Base-by-base conservation (phyloP, 768 basidiomycete species). In the Naganishia onofrii region DNA sequence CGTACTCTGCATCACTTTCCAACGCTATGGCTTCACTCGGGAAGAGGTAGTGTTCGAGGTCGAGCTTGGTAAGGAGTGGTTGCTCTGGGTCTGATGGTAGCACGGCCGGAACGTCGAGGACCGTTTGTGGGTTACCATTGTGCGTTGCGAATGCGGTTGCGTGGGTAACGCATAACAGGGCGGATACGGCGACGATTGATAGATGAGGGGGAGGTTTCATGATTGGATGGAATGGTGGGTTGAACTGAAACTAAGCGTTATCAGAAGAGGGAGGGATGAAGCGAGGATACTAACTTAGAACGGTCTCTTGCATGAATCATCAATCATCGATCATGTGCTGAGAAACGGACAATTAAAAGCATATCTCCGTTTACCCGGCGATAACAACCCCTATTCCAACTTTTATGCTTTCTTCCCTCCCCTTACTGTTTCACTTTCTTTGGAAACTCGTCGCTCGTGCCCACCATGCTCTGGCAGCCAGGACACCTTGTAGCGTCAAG, bases 21-120 rank as follows among this genome's bases (percentile, higher is more conserved):
- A 36, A 13, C 12, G 60, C 60, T 5, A 46, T 46, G 60, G 46
- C 42, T 42, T 63, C 60, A 63, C 60, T 63, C 9, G 60, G 60
- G 38, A 63, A 63, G 2, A 63, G 60, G 60, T 28, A 44, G 34
- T 38, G 36, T 9, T 63, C 60, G 36, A 42, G 23, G 26, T 29
- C 38, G 60, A 44, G 48, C 48, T 51, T 51, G 48, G 7, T 15
- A 5, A 3, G n/a, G 48, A 5, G 3, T n/a, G 31, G 19, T 12
- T 36, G 57, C 34, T 36, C 21, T 38, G 29, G 19, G 34, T 36
- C 34, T n/a, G 34, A 12, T 12, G 34, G 34, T 12, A 17, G 55
- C 13, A 10, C 36, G 57, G 34, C n/a, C 3, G 57, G 29, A 17
- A 31, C 57, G 38, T 29, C 36, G 38, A 63, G 60, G 60, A 63